Evolutionary conservation across 768 basidiomycete genomes (phyloP).

Genomic region (Trametes gibbosa): DNA sequence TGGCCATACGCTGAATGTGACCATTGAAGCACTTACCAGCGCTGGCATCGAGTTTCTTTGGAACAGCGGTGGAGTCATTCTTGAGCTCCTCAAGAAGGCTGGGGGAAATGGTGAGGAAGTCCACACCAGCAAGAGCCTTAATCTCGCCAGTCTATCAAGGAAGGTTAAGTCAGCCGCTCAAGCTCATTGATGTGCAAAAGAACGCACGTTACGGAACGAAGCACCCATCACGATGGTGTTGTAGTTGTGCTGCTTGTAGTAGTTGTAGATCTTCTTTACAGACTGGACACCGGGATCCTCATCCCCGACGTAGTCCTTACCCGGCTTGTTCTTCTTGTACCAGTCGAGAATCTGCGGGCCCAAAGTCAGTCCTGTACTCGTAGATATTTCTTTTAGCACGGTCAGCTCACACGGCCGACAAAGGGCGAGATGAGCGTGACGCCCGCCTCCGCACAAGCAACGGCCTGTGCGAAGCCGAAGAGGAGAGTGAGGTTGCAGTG

Average conservation of each 20-base stretch:
- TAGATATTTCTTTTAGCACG: background rate
- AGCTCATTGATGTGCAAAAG: background rate
- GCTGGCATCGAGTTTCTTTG: conserved; percentile 76
- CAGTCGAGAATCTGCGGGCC: conserved; percentile 87
- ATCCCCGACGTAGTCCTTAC: conserved; percentile 85
- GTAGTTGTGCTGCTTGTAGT: conserved; percentile 98
- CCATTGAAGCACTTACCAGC: conserved; percentile 43
- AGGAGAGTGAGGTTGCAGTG: conserved; percentile 99
- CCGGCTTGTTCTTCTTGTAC: conserved; percentile 88
- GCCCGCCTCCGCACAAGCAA: conserved; percentile 97
- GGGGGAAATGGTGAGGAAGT: conserved; percentile 96
- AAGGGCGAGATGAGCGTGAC: conserved; percentile 99
- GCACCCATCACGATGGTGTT: conserved; percentile 99
- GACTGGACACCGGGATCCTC: conserved; percentile 95
- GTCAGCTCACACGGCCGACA: conserved; percentile 82
- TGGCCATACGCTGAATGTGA: background rate
- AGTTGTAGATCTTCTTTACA: conserved; percentile 97
- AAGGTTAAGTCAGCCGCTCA: background rate
- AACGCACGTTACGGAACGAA: conserved; percentile 93
- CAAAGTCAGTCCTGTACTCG: conserved; percentile 14
- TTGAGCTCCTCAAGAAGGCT: conserved; percentile 89
- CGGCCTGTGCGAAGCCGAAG: conserved; percentile 98
- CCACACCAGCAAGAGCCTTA: conserved; percentile 91
- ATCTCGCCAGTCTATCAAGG: conserved; percentile 77
- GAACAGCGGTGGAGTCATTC: conserved; percentile 71